Conservation (phyloP, 169 alveolate species). For the Cystoisospora suis region DNA sequence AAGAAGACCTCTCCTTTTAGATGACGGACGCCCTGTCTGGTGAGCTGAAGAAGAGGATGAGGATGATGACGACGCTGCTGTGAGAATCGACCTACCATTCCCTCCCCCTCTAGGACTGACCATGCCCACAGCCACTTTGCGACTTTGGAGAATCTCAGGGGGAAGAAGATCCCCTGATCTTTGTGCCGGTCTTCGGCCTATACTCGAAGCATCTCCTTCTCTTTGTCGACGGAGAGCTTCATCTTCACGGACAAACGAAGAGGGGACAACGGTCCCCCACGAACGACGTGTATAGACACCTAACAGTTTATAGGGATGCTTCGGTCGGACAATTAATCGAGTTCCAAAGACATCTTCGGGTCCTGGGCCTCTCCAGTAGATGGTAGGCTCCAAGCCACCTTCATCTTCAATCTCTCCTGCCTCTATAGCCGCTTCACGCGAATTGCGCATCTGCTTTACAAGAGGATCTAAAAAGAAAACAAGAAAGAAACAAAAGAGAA, state of each 20-base stretch:
- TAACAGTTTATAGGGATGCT: neutral
- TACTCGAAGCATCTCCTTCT: too few species aligned
- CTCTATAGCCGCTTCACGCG: neutral
- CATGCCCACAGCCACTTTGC: too few species aligned
- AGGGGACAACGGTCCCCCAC: constrained; percentile 12
- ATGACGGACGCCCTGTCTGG: too few species aligned
- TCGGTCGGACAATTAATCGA: neutral
- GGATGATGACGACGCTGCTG: too few species aligned
- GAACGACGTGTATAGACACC: constrained; percentile 2
- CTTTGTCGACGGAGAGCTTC: too few species aligned
- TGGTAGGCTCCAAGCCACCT: neutral
- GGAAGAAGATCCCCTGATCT: too few species aligned
- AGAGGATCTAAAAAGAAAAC: neutral
- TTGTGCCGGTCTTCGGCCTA: too few species aligned
- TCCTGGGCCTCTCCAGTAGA: constrained; percentile 8
- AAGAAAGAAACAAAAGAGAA: neutral
- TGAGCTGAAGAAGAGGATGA: too few species aligned
- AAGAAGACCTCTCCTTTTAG: too few species aligned
- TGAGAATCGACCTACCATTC: too few species aligned
- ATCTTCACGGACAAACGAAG: neutral
- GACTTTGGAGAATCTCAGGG: too few species aligned
- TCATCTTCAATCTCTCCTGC: neutral
- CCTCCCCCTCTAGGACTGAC: too few species aligned
- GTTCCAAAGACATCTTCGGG: neutral
- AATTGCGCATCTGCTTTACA: neutral